These are phyloP conservation scores for Camellia japonica DNA, from an alignment of 148 eudicot species.

Conservation along the genomic window DNA sequence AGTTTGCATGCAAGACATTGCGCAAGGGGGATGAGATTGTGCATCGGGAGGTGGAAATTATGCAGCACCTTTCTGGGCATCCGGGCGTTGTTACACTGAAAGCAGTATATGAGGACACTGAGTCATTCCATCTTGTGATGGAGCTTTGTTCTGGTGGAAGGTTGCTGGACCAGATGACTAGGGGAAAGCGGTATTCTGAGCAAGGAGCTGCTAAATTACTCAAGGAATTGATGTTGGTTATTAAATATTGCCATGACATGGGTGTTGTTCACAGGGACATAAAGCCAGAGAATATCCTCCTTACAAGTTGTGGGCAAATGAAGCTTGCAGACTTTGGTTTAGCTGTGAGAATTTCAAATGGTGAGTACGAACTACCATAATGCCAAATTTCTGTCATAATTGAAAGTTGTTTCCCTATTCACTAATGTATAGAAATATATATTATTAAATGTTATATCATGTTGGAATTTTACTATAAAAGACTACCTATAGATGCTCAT, in stretches of 20 bases:
- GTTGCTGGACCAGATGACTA: constrained; percentile 68
- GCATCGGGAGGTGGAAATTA: constrained; percentile 58
- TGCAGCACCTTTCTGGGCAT: constrained; percentile 63
- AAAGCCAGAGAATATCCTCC: constrained; percentile 75
- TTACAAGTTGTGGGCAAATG: constrained; percentile 52
- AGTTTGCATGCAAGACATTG: constrained; percentile 53
- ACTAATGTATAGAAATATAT: no score
- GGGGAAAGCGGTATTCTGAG: constrained; percentile 50
- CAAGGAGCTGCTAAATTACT: constrained; percentile 54
- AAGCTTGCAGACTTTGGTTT: constrained; percentile 83
- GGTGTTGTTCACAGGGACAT: constrained; percentile 79
- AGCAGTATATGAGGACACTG: constrained; percentile 68
- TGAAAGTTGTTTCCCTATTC: background rate
- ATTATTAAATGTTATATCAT: background rate
- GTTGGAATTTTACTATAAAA: background rate
- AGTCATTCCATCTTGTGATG: constrained; percentile 65
- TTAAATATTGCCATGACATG: constrained; percentile 78
- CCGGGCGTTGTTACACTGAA: constrained; percentile 48
- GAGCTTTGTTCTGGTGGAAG: constrained; percentile 73
- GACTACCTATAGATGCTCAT: background rate
- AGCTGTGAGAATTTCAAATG: constrained; percentile 48
- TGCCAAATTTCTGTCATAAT: background rate
- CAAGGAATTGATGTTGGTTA: constrained; percentile 55
- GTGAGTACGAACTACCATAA: constrained; percentile 16
- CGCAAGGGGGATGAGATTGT: constrained; percentile 55